Evolutionary conservation across 2,329 filamentous ascomycete genomes (phyloP).

Genomic region (Curvularia sp.): DNA sequence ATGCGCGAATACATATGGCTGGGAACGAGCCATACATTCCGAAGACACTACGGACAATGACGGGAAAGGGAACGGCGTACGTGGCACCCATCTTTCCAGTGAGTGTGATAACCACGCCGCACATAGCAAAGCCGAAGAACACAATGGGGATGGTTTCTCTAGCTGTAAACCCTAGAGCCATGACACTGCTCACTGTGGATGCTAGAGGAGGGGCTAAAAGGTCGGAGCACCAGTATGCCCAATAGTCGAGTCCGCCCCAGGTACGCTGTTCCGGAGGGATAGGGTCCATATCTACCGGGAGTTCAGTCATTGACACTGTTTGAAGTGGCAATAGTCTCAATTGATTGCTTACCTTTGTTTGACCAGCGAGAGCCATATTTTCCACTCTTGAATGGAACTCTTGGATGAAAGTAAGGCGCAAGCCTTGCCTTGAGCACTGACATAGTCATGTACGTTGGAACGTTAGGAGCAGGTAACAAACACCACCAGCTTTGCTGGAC

Average conservation of each 20-base stretch:
- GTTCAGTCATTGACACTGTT: background rate
- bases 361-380: constrained; percentile 57
- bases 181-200: constrained; percentile 51
- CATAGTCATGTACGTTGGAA: constrained; percentile 23
- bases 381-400: constrained; percentile 50
- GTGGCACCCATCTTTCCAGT: constrained; percentile 55
- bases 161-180: constrained; percentile 55
- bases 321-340: fast-evolving
- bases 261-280: constrained; percentile 55
- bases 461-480: background rate
- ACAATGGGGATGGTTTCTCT: constrained; percentile 59
- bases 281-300: constrained; percentile 42
- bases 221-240: constrained; percentile 59
- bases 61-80: constrained; percentile 51
- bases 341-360: constrained; percentile 50
- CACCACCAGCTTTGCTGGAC: background rate
- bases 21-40: constrained; percentile 55
- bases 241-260: constrained; percentile 56
- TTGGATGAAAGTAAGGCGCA: constrained; percentile 48
- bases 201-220: constrained; percentile 54
- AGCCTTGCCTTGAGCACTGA: constrained; percentile 49
- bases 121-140: constrained; percentile 57
- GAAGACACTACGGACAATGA: constrained; percentile 55
- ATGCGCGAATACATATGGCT: constrained; percentile 54
- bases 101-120: constrained; percentile 57